Evolutionary conservation across 148 eudicot genomes (phyloP), one percentile per base, ranked within the genome.

Genomic region (Cornus suecica): DNA sequence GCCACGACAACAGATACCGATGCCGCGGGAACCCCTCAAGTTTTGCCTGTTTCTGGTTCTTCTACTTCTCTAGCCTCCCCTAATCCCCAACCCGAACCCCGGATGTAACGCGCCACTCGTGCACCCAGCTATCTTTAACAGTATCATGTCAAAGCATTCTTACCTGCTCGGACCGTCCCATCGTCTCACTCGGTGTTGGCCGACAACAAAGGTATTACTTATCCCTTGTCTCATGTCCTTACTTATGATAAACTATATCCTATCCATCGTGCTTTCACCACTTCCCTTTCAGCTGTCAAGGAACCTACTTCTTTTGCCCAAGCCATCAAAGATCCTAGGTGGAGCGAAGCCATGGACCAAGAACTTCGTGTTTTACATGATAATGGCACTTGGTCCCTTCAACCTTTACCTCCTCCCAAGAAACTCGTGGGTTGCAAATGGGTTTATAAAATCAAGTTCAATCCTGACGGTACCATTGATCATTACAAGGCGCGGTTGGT

Each of bases 361-460:
- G 64, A 60, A 18, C 64, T 60, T 18, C 20, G 7, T 14, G 64
- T 20, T 14, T 20, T 60, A 3, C 7, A 8, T 14, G 16, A 8
- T 4, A 60, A 60, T 60, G 64, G 64, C 64, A 60, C 64, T 60
- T 60, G n/a, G n/a, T n/a, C n/a, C n/a, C n/a, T n/a, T n/a, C n/a
- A n/a, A n/a, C n/a, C n/a, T n/a, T n/a, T n/a, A 20, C 64, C 64
- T 14, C 64, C 64, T 6, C 7, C 8, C 64, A 15, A 60, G 64
- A 60, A 60, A 60, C n/a, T n/a, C n/a, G n/a, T n/a, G n/a, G n/a
- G n/a, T n/a, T n/a, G n/a, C n/a, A n/a, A n/a, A n/a, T n/a, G 64
- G 24, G 64, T 60, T 6, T 60, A 60, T 20, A 60, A 60, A n/a
- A 60, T 60, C 64, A 60, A 60, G 64, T 60, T 60, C 16, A 4